Percentiles rank a stretch among this genome's conserved stretches.
Evolutionary conservation across 1,284 basidiomycete genomes (phyloP).

Genomic region (Papiliotrema terrestris): DNA sequence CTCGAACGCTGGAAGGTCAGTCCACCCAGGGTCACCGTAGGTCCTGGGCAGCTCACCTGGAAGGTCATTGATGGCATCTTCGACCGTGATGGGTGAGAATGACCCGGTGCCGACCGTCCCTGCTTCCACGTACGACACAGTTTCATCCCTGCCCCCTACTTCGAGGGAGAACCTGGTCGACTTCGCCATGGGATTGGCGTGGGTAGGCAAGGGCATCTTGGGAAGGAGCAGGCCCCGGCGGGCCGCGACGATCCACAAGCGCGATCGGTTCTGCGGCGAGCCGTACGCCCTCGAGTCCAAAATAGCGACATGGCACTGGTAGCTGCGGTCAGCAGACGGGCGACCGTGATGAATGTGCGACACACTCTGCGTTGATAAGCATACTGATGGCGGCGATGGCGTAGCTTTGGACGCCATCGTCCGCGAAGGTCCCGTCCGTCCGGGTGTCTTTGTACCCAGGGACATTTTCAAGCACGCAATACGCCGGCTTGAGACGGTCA

Average conservation of each 20-base stretch:
- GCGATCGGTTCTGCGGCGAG: conserved; percentile 25
- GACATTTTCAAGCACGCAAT: conserved; percentile 37
- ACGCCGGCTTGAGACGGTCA: conserved; percentile 16
- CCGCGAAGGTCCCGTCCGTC: conserved; percentile 2
- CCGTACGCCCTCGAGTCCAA: conserved; percentile 28
- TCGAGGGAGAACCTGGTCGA: conserved; percentile 10
- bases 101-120: conserved; percentile 18
- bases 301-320: conserved; percentile 25
- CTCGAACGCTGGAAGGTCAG: neutral
- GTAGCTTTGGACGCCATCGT: conserved; percentile 7
- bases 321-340: conserved; percentile 14
- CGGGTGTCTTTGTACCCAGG: conserved; percentile 22
- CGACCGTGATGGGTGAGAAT: conserved; percentile 19
- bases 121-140: conserved; percentile 1
- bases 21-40: neutral
- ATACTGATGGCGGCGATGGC: conserved; percentile 11
- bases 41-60: conserved; percentile 16
- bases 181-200: conserved; percentile 17
- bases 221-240: conserved; percentile 24
- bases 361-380: conserved; percentile 14
- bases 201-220: conserved; percentile 24
- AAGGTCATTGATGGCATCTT: conserved; percentile 26
- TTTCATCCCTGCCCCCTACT: neutral
- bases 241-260: conserved; percentile 30
- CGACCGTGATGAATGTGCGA: too few species aligned